These are phyloP conservation scores for Calonectria crousiana DNA, from an alignment of 2,329 filamentous ascomycete genomes.

Conservation along the genomic window DNA sequence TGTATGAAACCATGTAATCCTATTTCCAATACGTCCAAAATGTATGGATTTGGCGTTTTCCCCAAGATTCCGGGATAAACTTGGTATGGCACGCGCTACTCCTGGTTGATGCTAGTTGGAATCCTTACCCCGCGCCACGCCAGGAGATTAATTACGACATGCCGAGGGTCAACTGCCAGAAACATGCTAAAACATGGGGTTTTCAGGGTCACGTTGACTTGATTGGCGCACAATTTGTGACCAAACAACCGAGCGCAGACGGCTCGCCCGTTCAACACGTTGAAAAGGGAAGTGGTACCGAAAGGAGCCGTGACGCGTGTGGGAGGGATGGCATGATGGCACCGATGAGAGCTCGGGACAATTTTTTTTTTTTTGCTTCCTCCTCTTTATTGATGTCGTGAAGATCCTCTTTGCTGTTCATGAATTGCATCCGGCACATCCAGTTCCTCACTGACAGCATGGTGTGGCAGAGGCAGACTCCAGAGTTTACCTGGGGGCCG, in stretches of 20 bases:
- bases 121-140: not conserved
- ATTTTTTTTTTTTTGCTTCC: not conserved
- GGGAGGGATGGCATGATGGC: not conserved
- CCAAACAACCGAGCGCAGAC: not conserved
- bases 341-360: not conserved
- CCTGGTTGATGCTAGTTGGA: not conserved
- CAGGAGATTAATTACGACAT: not conserved
- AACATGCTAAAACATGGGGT: not conserved
- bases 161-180: conserved; percentile 6
- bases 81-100: not conserved
- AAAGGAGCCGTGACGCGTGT: not conserved
- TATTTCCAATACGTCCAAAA: not conserved
- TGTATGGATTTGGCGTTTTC: not conserved
- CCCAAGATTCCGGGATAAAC: not conserved
- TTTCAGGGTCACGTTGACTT: not conserved
- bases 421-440: not conserved
- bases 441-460: not conserved
- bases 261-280: not conserved
- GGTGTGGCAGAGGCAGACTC: not conserved
- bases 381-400: not conserved
- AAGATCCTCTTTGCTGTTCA: not conserved
- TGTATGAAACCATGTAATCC: not conserved
- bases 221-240: not conserved
- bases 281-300: not conserved
- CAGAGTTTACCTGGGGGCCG: not conserved